Evolutionary conservation across 805 yeast species (phyloP), one percentile per base, ranked within the genome.

Genomic region (Wickerhamiella azymoides): DNA sequence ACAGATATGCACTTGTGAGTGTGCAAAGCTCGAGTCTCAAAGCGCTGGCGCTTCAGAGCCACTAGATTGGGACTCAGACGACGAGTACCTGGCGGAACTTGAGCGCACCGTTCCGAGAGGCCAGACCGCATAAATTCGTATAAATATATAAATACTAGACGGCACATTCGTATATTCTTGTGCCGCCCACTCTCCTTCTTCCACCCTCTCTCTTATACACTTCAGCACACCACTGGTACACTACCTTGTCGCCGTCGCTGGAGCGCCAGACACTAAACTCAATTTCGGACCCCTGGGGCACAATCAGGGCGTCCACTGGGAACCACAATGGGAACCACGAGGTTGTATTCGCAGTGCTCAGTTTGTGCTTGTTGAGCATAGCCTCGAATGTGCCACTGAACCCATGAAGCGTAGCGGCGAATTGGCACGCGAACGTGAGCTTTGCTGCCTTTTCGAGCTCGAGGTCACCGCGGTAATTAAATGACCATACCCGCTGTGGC

Each of bases 331-430:
- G 86, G 46, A 80, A 72, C 88, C 88, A 81, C 0, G 84, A 77
- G 13, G 66, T 69, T 16, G 61, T 65, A 1, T 78, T 77, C 27
- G 64, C 61, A 13, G 72, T 78, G 25, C 80, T 72, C 4, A 83
- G 63, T 8, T 57, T 57, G 19, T 78, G 65, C 40, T 76, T 79
- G 1, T 71, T 73, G n/a, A 86, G 66, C 2, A 62, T 71, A 0
- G 92, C 78, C n/a, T 69, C 70, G 56, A 88, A 88, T 56, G 68
- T 78, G 0, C 96, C 96, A 3, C 76, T 65, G 30, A 86, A 59
- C 0, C 89, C 95, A 58, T 84, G 88, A 2, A 84, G 59, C 16
- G 70, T 71, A 1, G 80, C 73, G 45, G 72, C 68, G 27, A 70
- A 62, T 13, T 68, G 65, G 5, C 73, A 65, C 41, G 65, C 64